These are phyloP conservation scores for Hyaloperonospora brassicae DNA, from an alignment of 352 stramenopile species.

Conservation along the genomic window DNA sequence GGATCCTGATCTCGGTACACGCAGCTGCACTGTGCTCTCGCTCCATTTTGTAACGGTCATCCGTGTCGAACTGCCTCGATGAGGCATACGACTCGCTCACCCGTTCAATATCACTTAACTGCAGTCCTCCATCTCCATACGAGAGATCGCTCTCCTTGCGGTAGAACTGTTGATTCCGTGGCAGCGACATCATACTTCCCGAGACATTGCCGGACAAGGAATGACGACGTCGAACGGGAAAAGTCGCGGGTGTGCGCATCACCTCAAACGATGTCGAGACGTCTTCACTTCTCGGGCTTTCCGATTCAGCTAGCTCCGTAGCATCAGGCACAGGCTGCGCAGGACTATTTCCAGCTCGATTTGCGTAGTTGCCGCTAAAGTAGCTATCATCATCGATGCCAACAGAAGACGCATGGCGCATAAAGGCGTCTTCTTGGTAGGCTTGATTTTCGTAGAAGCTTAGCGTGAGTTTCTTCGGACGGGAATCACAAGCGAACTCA, in stretches of 20 bases:
- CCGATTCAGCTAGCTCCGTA: slow-evolving; percentile 26
- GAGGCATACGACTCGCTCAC: slow-evolving; percentile 66
- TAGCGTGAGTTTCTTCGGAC: slow-evolving; percentile 60
- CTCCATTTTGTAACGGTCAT: slow-evolving; percentile 23
- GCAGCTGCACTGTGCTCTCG: slow-evolving; percentile 33
- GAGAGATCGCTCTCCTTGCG: slow-evolving; percentile 39
- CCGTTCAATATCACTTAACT: slow-evolving; percentile 52
- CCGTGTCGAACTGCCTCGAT: slow-evolving; percentile 47
- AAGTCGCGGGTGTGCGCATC: slow-evolving; percentile 48
- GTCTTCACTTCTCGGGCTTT: slow-evolving; percentile 46
- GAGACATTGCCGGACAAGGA: slow-evolving; percentile 23
- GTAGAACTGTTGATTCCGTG: slow-evolving; percentile 39
- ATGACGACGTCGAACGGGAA: slow-evolving; percentile 22
- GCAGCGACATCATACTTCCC: slow-evolving; percentile 25
- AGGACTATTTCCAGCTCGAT: slow-evolving; percentile 8
- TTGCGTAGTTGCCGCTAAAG: slow-evolving; percentile 25
- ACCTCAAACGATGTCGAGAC: slow-evolving; percentile 61
- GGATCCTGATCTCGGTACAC: slow-evolving; percentile 74
- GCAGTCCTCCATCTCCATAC: slow-evolving; percentile 32
- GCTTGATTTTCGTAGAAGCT: slow-evolving; percentile 60
- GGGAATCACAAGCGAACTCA: slow-evolving; percentile 56
- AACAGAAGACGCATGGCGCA: slow-evolving; percentile 40
- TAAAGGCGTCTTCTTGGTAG: slow-evolving; percentile 13
- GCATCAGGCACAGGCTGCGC: slow-evolving; percentile 10
- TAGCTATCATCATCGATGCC: slow-evolving; percentile 53